These are phyloP conservation scores for Scytalidium lignicola DNA, from an alignment of 2,329 filamentous ascomycete genomes.

Conservation along the genomic window DNA sequence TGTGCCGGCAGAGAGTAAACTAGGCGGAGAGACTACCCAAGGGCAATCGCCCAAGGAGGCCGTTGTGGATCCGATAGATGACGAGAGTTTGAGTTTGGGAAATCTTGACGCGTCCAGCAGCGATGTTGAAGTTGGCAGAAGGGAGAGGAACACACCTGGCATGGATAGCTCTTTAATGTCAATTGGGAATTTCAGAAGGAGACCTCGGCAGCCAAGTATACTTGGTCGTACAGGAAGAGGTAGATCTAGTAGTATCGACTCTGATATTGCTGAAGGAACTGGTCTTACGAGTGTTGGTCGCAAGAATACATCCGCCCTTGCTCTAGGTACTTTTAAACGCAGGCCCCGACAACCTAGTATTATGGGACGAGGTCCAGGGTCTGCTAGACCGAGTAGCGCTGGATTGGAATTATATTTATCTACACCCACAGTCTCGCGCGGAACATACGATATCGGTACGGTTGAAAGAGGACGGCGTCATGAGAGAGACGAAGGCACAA, in stretches of 20 bases:
- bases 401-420: conserved; percentile 18
- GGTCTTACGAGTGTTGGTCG: conserved; percentile 22
- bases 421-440: conserved; percentile 26
- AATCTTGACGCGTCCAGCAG: conserved; percentile 17
- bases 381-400: conserved; percentile 19
- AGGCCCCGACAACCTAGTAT: conserved; percentile 29
- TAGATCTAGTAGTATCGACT: conserved; percentile 26
- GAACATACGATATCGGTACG: conserved; percentile 46
- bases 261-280: conserved; percentile 21
- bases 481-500: conserved; percentile 52
- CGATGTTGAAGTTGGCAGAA: conserved; percentile 23
- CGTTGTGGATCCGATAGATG: conserved; percentile 5
- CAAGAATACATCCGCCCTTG: conserved; percentile 19
- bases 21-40: not conserved
- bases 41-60: conserved; percentile 1
- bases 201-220: conserved; percentile 43
- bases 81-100: conserved; percentile 11
- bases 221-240: conserved; percentile 14
- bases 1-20: not conserved
- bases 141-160: conserved; percentile 16
- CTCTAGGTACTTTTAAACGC: conserved; percentile 28
- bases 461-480: conserved; percentile 55
- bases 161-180: conserved; percentile 37
- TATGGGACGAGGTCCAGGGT: conserved; percentile 21
- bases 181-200: conserved; percentile 48